These are phyloP conservation scores for Sanguinoderma infundibulare DNA, from an alignment of 1,284 basidiomycete genomes.

Conservation along the genomic window DNA sequence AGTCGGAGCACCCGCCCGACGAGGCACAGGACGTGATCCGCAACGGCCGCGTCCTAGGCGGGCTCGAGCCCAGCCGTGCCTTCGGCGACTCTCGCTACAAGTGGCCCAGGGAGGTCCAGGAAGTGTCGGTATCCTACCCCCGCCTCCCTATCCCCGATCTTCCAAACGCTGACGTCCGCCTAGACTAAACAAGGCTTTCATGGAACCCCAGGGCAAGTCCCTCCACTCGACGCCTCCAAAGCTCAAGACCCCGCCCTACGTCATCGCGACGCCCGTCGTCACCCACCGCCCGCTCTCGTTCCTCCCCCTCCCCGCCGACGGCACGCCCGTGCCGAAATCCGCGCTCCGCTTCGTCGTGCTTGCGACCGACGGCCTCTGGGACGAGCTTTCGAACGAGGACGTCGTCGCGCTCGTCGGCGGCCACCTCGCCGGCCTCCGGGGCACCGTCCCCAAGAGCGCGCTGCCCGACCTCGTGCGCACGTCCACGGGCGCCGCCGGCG, in stretches of 20 bases:
- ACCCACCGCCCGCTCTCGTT: slow-evolving; percentile 74
- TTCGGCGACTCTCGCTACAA: slow-evolving; percentile 98
- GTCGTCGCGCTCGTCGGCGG: slow-evolving; percentile 91
- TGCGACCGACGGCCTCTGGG: slow-evolving; percentile 85
- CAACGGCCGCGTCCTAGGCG: slow-evolving; percentile 88
- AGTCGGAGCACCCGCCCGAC: slow-evolving; percentile 85
- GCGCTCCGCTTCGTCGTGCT: slow-evolving; percentile 65
- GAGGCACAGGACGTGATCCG: slow-evolving; percentile 86
- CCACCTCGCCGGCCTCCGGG: slow-evolving; percentile 77
- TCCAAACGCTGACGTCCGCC: neutral
- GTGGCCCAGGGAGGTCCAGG: slow-evolving; percentile 76
- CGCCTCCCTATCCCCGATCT: neutral
- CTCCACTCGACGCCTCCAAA: slow-evolving; percentile 63
- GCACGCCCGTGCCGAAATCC: slow-evolving; percentile 26
- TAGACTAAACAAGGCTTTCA: slow-evolving; percentile 72
- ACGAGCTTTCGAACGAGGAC: slow-evolving; percentile 93
- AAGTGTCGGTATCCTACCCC: slow-evolving; percentile 56
- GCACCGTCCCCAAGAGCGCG: slow-evolving; percentile 59
- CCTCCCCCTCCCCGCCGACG: slow-evolving; percentile 37
- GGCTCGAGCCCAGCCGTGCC: slow-evolving; percentile 92
- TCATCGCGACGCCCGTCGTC: slow-evolving; percentile 90
- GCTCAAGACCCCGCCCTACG: slow-evolving; percentile 93
- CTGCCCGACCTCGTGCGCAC: slow-evolving; percentile 61
- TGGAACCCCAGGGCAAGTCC: slow-evolving; percentile 62
- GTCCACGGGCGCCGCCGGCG: slow-evolving; percentile 51